Conservation (phyloP, 768 basidiomycete genomes). For the Daedaleopsis sinensis region DNA sequence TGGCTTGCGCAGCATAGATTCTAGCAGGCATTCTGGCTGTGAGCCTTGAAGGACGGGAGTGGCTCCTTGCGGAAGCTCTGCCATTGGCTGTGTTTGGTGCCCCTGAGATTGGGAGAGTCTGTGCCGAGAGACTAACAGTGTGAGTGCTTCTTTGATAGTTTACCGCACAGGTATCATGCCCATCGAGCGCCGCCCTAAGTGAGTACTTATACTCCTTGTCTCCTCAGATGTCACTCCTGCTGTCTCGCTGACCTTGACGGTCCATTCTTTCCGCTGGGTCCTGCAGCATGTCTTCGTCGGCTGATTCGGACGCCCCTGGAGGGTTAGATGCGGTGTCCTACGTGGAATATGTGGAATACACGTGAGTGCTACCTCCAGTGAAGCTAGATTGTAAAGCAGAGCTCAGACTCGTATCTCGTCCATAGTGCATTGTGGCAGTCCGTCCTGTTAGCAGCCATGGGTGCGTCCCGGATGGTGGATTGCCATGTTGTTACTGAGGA, state of each 20-base stretch:
- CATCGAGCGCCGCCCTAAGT: background rate
- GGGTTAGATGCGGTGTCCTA: background rate
- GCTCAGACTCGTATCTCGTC: background rate
- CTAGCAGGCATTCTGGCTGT: too few relatives aligned
- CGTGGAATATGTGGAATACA: background rate
- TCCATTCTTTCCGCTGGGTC: background rate
- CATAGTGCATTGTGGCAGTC: background rate
- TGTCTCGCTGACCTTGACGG: constrained; percentile 1
- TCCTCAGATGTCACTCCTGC: background rate
- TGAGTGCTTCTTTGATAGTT: background rate
- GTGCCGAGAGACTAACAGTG: background rate
- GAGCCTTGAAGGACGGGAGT: too few relatives aligned
- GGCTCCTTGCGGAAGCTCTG: too few relatives aligned
- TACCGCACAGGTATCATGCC: too few relatives aligned
- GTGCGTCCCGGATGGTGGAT: background rate
- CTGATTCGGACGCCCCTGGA: background rate
- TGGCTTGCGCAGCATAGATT: too few relatives aligned
- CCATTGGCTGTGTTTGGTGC: too few relatives aligned
- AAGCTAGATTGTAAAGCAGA: background rate
- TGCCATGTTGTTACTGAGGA: background rate
- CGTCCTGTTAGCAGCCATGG: background rate
- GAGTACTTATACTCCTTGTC: background rate
- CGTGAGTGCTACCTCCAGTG: background rate
- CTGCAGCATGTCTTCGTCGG: constrained; percentile 2
- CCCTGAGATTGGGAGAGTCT: background rate